These are phyloP conservation scores for Debaryomycetaceae sp. DNA, from an alignment of 1,139 yeast species.

Conservation along the genomic window DNA sequence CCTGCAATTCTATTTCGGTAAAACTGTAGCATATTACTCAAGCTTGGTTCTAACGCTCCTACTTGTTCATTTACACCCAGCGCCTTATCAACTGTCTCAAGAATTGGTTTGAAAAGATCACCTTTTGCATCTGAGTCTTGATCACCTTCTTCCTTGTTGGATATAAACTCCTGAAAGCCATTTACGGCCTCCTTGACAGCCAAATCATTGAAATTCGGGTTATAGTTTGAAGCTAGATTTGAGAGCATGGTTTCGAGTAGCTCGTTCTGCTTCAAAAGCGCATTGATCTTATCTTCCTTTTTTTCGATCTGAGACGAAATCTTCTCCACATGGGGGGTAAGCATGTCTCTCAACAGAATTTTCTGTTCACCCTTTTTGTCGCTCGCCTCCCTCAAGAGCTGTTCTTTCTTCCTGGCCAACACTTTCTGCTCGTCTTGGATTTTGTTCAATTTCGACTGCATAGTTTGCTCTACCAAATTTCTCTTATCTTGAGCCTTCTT, in stretches of 20 bases:
- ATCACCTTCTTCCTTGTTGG: constrained; percentile 27
- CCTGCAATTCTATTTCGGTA: constrained; percentile 10
- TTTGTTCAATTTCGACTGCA: constrained; percentile 17
- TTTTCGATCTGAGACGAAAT: constrained; percentile 8
- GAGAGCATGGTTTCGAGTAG: constrained; percentile 44
- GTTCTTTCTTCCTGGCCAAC: constrained; percentile 11
- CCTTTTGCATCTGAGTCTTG: constrained; percentile 1
- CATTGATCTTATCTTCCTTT: constrained; percentile 12
- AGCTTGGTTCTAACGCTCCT: constrained; percentile 14
- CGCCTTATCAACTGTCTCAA: not conserved
- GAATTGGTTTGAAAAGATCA: not conserved
- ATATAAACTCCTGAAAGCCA: constrained; percentile 53
- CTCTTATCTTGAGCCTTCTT: constrained; percentile 23
- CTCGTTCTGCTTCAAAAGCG: constrained; percentile 13
- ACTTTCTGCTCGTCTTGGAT: constrained; percentile 23
- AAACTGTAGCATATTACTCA: constrained; percentile 23
- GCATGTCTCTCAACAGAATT: constrained; percentile 15
- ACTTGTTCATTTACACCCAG: not conserved
- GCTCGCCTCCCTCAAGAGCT: constrained; percentile 9
- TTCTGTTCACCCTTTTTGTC: constrained; percentile 7
- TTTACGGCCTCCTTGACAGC: constrained; percentile 77
- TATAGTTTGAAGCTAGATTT: constrained; percentile 55
- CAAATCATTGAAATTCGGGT: constrained; percentile 87
- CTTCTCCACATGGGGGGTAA: constrained; percentile 15
- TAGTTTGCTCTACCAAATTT: constrained; percentile 18